These are phyloP conservation scores for Tanacetum coccineum DNA, from an alignment of 129 eudicot species.

Conservation along the genomic window DNA sequence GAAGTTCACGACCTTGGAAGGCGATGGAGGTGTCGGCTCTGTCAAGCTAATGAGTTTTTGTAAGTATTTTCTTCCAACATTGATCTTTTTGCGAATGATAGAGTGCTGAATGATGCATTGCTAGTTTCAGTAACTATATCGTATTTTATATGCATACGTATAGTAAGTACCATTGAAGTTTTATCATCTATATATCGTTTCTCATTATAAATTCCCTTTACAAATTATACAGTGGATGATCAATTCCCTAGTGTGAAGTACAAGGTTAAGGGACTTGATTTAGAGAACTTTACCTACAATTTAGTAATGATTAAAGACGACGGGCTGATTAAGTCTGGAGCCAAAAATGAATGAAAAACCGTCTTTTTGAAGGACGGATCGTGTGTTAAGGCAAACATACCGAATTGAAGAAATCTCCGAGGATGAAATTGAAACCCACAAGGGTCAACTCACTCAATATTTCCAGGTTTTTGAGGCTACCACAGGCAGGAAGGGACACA, in stretches of 20 bases:
- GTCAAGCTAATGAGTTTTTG: conserved; percentile 16
- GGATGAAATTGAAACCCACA: conserved; percentile 13
- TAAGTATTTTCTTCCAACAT: background rate
- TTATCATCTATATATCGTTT: too few relatives aligned
- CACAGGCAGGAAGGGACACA: too few relatives aligned
- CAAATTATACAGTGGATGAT: conserved; percentile 1
- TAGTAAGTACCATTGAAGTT: too few relatives aligned
- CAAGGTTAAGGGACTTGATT: conserved; percentile 8
- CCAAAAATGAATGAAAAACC: conserved; percentile 11
- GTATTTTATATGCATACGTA: too few relatives aligned
- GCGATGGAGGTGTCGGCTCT: conserved; percentile 18
- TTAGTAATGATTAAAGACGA: background rate
- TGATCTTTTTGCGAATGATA: too few relatives aligned
- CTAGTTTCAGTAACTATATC: background rate
- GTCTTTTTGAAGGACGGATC: conserved; percentile 6
- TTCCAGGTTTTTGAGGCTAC: background rate
- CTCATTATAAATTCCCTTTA: background rate
- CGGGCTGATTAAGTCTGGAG: conserved; percentile 2
- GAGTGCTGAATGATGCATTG: too few relatives aligned
- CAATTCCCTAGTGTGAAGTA: conserved; percentile 14
- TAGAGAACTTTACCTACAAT: background rate
- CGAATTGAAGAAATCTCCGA: background rate
- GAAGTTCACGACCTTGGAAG: conserved; percentile 9
- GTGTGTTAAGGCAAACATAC: background rate
- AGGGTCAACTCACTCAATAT: conserved; percentile 9